phyloP scores from a whole-genome alignment of 2,329 filamentous ascomycete species.

The Amesomyces nigricolor region DNA sequence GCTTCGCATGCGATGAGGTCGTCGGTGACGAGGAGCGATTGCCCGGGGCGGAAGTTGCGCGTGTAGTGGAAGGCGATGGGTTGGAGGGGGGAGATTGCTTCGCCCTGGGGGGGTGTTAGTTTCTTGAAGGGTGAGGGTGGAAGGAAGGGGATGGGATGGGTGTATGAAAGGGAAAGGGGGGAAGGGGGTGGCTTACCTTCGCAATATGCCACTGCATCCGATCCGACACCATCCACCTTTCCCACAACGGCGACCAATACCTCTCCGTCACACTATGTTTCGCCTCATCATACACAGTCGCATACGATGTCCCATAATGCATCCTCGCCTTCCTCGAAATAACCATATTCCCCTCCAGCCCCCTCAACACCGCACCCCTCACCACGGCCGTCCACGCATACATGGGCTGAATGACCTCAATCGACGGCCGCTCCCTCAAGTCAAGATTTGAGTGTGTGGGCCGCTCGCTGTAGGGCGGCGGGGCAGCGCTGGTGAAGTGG shows the following conservation, averaged over 20 bases:
- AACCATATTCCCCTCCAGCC: slow-evolving; percentile 73
- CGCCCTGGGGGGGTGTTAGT: slow-evolving; percentile 46
- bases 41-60: slow-evolving; percentile 73
- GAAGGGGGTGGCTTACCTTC: slow-evolving; percentile 48
- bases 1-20: slow-evolving; percentile 72
- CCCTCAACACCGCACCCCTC: slow-evolving; percentile 67
- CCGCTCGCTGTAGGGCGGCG: slow-evolving; percentile 60
- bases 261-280: slow-evolving; percentile 67
- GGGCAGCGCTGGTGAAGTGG: slow-evolving; percentile 57
- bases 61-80: slow-evolving; percentile 83
- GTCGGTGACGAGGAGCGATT: slow-evolving; percentile 72
- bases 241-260: slow-evolving; percentile 76
- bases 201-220: slow-evolving; percentile 83
- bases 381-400: slow-evolving; percentile 81
- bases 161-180: too few species aligned
- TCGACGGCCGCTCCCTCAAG: slow-evolving; percentile 43
- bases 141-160: neutral
- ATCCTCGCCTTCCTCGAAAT: slow-evolving; percentile 67
- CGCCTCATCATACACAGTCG: slow-evolving; percentile 71
- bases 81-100: slow-evolving; percentile 65
- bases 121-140: neutral
- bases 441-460: slow-evolving; percentile 57
- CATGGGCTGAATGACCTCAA: slow-evolving; percentile 76
- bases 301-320: slow-evolving; percentile 77
- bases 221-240: slow-evolving; percentile 77